Evolutionary conservation across 2,329 filamentous ascomycete genomes (phyloP).

Genomic region (Aspergillus uvarum): DNA sequence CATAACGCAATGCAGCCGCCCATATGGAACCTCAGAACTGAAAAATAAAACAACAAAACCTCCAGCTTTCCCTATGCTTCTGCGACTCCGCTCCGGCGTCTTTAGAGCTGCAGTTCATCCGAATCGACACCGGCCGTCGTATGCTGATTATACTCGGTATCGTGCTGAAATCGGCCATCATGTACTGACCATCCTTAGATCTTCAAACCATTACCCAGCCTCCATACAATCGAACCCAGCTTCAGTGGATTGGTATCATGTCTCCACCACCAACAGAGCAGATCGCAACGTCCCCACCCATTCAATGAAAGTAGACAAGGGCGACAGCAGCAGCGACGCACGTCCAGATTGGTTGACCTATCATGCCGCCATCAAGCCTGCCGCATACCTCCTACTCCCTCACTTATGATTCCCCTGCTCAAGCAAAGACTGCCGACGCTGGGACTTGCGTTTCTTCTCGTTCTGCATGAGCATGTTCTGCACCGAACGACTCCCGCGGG

Average conservation of each 20-base stretch:
- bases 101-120: background rate
- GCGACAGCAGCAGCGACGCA: background rate
- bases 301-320: background rate
- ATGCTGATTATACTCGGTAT: too few relatives aligned
- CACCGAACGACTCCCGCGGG: constrained; percentile 57
- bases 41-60: background rate
- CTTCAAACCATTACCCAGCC: background rate
- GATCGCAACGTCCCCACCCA: background rate
- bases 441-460: constrained; percentile 52
- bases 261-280: background rate
- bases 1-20: background rate
- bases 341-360: background rate
- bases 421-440: constrained; percentile 16
- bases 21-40: background rate
- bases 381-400: background rate
- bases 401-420: background rate
- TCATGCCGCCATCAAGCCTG: background rate
- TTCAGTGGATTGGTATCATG: background rate
- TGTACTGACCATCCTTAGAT: background rate
- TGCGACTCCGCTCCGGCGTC: too few relatives aligned
- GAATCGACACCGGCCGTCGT: background rate
- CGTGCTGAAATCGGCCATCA: background rate
- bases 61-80: background rate
- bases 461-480: constrained; percentile 61
- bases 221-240: background rate